Conservation (phyloP, 148 eudicot genomes). For the Rhododendron griersonianum region DNA sequence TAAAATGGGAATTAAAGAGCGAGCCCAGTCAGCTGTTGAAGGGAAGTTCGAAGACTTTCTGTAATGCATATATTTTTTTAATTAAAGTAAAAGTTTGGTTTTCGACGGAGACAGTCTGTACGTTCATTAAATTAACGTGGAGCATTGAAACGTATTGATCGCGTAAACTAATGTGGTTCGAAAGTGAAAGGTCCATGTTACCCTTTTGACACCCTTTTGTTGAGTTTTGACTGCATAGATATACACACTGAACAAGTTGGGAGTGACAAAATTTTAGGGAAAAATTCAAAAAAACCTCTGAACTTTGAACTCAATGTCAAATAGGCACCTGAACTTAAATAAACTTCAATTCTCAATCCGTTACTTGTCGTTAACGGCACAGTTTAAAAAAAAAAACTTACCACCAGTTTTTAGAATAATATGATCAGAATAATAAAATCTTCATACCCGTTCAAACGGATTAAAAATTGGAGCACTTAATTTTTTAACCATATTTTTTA, state of each 20-base stretch:
- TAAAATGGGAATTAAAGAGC: neutral
- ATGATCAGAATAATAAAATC: too few relatives aligned
- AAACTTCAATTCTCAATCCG: too few relatives aligned
- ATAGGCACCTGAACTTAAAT: too few relatives aligned
- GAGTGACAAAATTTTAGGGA: neutral
- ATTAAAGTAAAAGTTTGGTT: neutral
- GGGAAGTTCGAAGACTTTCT: conserved; percentile 1
- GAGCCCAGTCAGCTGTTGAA: neutral
- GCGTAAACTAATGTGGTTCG: neutral
- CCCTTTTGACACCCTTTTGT: neutral
- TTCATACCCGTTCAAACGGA: too few relatives aligned
- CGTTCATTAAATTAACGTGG: neutral
- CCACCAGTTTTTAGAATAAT: too few relatives aligned
- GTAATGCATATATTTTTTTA: neutral
- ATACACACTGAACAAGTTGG: neutral
- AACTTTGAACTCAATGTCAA: too few relatives aligned
- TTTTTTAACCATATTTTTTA: too few relatives aligned
- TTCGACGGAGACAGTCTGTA: neutral
- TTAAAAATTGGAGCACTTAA: too few relatives aligned
- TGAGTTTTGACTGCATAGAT: neutral
- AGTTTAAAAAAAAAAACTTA: too few relatives aligned
- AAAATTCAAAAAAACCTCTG: too few relatives aligned
- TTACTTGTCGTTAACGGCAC: too few relatives aligned
- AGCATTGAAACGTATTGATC: neutral
- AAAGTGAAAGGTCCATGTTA: neutral